Evolutionary conservation across 108 stramenopile species (phyloP).

Genomic region (Skeletonema marinoi): DNA sequence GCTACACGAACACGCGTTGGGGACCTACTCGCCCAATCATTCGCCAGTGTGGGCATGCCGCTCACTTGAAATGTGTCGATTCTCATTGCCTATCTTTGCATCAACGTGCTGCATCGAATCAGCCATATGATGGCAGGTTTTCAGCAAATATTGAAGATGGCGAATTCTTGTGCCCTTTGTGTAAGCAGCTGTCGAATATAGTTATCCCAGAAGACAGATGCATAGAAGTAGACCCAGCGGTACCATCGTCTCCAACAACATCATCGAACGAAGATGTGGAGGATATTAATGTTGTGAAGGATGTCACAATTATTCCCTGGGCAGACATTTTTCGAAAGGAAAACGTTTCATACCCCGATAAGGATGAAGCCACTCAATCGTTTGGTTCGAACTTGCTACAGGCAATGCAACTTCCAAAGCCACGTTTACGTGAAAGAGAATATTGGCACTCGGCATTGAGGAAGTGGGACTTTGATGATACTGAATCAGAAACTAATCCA

Average conservation of each 20-base stretch:
- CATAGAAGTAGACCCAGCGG: conserved; percentile 16
- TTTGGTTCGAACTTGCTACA: conserved; percentile 74
- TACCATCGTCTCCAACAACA: conserved; percentile 2
- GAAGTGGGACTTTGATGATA: conserved; percentile 85
- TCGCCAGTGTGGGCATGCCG: conserved; percentile 94
- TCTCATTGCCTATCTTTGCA: conserved; percentile 89
- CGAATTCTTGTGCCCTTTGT: conserved; percentile 96
- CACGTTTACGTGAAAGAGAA: conserved; percentile 47
- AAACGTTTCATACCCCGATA: conserved; percentile 23
- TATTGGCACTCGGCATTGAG: conserved; percentile 74
- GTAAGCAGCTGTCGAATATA: conserved; percentile 95
- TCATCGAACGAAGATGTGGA: conserved; percentile 31
- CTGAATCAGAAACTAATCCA: conserved; percentile 29
- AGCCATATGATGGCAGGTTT: conserved; percentile 90
- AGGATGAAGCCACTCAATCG: conserved; percentile 58
- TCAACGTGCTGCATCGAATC: conserved; percentile 76
- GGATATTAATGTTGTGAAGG: conserved; percentile 35
- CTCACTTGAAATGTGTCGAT: conserved; percentile 94
- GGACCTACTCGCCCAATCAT: conserved; percentile 86
- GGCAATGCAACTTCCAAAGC: conserved; percentile 66
- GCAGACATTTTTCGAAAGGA: conserved; percentile 20
- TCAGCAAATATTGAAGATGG: conserved; percentile 91
- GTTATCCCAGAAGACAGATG: conserved; percentile 85
- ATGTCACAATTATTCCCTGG: conserved; percentile 11
- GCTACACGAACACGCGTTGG: conserved; percentile 85